Evolutionary conservation across 768 basidiomycete species (phyloP).

Genomic region (Grammothele lineata): DNA sequence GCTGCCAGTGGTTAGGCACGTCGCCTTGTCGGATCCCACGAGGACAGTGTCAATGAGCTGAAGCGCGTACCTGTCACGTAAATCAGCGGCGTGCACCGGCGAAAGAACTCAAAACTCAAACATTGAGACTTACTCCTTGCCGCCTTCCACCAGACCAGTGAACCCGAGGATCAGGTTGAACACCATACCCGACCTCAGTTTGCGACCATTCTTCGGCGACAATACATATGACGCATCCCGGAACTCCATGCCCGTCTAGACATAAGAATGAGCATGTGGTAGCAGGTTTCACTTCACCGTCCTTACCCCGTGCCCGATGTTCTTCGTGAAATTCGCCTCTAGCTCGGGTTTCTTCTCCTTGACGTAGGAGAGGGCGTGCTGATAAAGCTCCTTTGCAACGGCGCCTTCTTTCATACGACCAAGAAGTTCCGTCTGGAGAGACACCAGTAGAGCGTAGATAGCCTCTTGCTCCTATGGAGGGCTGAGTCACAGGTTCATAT

Average conservation of each 20-base stretch:
- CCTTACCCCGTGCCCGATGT: slow-evolving; percentile 83
- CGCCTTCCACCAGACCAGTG: slow-evolving; percentile 73
- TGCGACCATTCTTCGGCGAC: slow-evolving; percentile 71
- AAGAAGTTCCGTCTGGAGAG: slow-evolving; percentile 74
- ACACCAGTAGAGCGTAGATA: slow-evolving; percentile 74
- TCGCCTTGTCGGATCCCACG: slow-evolving; percentile 59
- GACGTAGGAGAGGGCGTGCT: slow-evolving; percentile 63
- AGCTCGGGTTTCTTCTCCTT: slow-evolving; percentile 77
- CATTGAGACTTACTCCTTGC: slow-evolving; percentile 58
- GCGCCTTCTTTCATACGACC: slow-evolving; percentile 77
- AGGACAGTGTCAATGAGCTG: slow-evolving; percentile 88
- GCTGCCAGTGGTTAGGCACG: slow-evolving; percentile 77
- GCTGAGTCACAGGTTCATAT: too few species aligned
- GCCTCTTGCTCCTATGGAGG: slow-evolving; percentile 79
- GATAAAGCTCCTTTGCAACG: slow-evolving; percentile 75
- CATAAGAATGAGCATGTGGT: too few species aligned
- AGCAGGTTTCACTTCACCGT: neutral
- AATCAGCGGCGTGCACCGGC: neutral
- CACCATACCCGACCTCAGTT: slow-evolving; percentile 76
- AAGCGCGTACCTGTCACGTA: slow-evolving; percentile 76
- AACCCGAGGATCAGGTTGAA: slow-evolving; percentile 85
- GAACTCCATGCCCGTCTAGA: slow-evolving; percentile 92
- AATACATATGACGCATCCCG: slow-evolving; percentile 84
- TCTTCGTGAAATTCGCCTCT: slow-evolving; percentile 84
- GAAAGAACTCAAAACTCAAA: too few species aligned